Percentiles rank a stretch among this genome's conserved stretches.
phyloP scores from a whole-genome alignment of 169 alveolate genomes.

The Eimeria tenella region DNA sequence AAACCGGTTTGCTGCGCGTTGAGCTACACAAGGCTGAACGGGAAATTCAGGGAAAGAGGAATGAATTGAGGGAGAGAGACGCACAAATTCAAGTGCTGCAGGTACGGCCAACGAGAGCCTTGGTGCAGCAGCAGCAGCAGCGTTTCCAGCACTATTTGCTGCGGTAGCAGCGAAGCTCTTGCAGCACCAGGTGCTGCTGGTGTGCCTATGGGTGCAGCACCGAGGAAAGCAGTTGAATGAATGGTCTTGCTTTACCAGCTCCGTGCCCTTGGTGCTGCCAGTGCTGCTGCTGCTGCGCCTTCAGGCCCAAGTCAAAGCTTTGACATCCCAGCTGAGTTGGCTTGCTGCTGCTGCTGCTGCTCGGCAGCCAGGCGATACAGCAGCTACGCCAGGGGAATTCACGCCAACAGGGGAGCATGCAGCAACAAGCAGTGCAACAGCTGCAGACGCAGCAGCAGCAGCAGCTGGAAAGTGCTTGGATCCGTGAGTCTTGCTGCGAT shows the following conservation, averaged over 20 bases:
- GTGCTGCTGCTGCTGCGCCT: neutral
- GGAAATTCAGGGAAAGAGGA: neutral
- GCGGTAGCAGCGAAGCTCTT: too few species aligned
- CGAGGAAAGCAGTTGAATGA: too few species aligned
- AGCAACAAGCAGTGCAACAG: neutral
- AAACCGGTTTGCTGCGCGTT: constrained; percentile 34
- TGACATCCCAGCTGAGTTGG: constrained; percentile 30
- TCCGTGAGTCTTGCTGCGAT: too few species aligned
- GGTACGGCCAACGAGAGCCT: neutral
- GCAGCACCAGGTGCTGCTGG: neutral
- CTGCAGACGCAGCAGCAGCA: constrained; percentile 5
- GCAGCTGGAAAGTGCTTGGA: neutral
- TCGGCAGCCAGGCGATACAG: neutral
- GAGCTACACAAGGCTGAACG: constrained; percentile 28
- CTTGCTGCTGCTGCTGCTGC: constrained; percentile 16
- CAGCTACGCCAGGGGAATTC: neutral
- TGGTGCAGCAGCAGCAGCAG: neutral
- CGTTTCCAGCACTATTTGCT: neutral
- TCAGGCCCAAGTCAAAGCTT: neutral
- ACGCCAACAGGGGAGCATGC: neutral
- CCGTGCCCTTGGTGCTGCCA: too few species aligned
- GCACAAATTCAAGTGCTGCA: neutral
- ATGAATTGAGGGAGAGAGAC: constrained; percentile 1
- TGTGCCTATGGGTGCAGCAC: too few species aligned
- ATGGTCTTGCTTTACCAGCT: too few species aligned